Evolutionary conservation across 768 basidiomycete genomes (phyloP).

Genomic region (Mycena sanguinolenta): DNA sequence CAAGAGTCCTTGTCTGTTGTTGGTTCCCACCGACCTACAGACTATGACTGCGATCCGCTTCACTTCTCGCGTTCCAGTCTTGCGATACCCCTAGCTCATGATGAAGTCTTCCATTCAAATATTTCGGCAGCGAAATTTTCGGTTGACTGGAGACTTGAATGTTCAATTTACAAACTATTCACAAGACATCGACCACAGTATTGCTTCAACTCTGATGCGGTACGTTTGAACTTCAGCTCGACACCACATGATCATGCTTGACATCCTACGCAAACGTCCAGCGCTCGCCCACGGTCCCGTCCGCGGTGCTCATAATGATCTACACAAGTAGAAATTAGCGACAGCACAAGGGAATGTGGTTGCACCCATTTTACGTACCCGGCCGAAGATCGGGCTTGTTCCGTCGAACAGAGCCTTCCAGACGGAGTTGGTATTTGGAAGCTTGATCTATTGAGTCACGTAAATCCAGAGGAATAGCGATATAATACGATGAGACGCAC

Average conservation of each 20-base stretch:
- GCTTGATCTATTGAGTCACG: conserved; percentile 20
- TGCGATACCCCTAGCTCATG: no score
- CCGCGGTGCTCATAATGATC: conserved; percentile 18
- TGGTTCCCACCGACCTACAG: no score
- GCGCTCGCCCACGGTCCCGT: conserved; percentile 18
- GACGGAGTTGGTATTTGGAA: conserved; percentile 17
- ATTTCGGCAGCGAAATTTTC: no score
- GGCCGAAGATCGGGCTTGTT: conserved; percentile 27
- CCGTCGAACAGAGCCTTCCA: conserved; percentile 23
- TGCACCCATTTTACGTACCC: conserved; percentile 19
- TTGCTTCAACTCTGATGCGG: conserved; percentile 13
- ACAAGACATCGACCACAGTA: conserved; percentile 1
- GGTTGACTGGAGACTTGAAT: conserved; percentile 8
- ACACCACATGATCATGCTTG: conserved; percentile 11
- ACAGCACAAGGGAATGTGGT: conserved; percentile 9
- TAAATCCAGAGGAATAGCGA: conserved; percentile 4
- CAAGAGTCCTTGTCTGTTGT: no score
- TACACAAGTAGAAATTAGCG: conserved; percentile 20
- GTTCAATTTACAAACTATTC: conserved; percentile 14
- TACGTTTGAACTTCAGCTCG: conserved; percentile 18
- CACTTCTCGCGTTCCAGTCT: no score
- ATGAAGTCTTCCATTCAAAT: no score
- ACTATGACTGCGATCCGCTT: no score
- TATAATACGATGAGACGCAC: conserved; percentile 15
- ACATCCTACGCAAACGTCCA: conserved; percentile 22